phyloP scores from a whole-genome alignment of 2,329 filamentous ascomycete genomes.

The Pestalotiopsis sp. region DNA sequence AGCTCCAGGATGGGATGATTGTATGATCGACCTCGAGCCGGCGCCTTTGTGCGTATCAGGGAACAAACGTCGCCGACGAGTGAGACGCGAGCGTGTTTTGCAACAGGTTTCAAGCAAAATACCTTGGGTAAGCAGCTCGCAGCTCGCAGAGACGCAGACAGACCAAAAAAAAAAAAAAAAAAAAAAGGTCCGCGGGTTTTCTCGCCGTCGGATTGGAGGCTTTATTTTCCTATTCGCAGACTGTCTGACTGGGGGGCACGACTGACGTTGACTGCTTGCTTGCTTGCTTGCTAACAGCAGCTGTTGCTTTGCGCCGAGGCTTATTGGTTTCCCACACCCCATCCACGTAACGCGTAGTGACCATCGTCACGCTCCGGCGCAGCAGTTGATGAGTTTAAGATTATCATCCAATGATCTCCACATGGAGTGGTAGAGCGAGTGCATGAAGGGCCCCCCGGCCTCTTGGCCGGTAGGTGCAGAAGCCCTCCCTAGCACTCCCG shows the following conservation, averaged over 20 bases:
- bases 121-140: neutral
- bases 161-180: no score
- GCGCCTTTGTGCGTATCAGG: neutral
- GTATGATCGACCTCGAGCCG: neutral
- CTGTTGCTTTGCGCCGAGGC: neutral
- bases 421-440: constrained; percentile 27
- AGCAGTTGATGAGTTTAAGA: constrained; percentile 27
- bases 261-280: neutral
- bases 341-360: constrained; percentile 15
- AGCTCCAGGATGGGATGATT: neutral
- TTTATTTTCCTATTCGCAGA: neutral
- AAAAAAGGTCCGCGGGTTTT: neutral
- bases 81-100: constrained; percentile 5
- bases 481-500: constrained; percentile 8
- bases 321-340: neutral
- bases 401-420: constrained; percentile 30
- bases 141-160: neutral
- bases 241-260: neutral
- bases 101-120: constrained; percentile 10
- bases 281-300: neutral
- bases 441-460: constrained; percentile 20
- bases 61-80: neutral
- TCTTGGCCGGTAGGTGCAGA: constrained; percentile 4
- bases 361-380: neutral
- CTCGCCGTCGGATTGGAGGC: neutral